phyloP scores from a whole-genome alignment of 169 alveolate genomes.

The Eimeria falciformis region DNA sequence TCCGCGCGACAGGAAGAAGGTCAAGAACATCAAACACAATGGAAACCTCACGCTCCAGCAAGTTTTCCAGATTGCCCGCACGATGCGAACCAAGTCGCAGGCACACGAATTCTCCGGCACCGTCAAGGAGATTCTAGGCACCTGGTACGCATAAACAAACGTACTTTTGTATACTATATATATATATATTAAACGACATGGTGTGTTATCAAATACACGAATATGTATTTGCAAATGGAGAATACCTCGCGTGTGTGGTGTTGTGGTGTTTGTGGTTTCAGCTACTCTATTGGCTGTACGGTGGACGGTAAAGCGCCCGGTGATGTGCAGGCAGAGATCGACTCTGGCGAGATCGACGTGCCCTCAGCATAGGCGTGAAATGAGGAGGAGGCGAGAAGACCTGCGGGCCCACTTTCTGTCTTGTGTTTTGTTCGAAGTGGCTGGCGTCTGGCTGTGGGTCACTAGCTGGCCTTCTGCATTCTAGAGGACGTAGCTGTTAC shows the following conservation, averaged over 20 bases:
- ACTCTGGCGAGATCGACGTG: slow-evolving; percentile 76
- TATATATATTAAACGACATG: neutral
- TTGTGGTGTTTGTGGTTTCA: neutral
- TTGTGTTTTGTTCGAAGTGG: no score
- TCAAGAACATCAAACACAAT: slow-evolving; percentile 95
- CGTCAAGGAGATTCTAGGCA: slow-evolving; percentile 97
- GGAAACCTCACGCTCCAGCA: slow-evolving; percentile 97
- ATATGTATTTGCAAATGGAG: no score
- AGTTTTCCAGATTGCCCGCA: slow-evolving; percentile 93
- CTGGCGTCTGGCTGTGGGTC: no score
- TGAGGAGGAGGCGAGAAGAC: neutral
- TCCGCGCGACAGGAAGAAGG: slow-evolving; percentile 96
- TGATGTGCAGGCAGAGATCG: slow-evolving; percentile 86
- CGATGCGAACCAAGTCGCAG: slow-evolving; percentile 90
- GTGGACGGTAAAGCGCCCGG: slow-evolving; percentile 97
- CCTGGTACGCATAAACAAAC: slow-evolving; percentile 84
- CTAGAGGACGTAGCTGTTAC: neutral
- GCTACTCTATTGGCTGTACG: slow-evolving; percentile 97
- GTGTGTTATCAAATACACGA: neutral
- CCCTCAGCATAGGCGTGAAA: slow-evolving; percentile 68
- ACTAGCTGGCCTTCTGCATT: no score
- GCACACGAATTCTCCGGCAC: slow-evolving; percentile 96
- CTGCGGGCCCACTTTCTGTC: no score
- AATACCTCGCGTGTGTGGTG: neutral
- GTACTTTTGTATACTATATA: neutral